These are phyloP conservation scores for Penicillium canariense DNA, from an alignment of 495 filamentous ascomycete species.

Conservation along the genomic window DNA sequence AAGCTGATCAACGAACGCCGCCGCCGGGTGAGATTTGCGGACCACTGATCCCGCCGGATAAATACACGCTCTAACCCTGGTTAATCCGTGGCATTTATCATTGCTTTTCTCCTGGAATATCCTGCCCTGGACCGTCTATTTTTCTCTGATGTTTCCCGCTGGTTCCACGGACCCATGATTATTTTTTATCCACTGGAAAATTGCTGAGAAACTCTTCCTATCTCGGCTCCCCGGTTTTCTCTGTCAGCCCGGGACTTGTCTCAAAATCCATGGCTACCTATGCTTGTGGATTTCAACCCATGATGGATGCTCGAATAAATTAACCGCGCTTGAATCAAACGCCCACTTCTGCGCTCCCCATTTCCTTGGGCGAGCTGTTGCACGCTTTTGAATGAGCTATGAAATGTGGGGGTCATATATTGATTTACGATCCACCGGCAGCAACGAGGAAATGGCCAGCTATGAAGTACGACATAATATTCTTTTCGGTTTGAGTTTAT, in stretches of 20 bases:
- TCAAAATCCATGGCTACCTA: background rate
- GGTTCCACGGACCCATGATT: background rate
- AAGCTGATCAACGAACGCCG: slow-evolving; percentile 66
- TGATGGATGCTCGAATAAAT: background rate
- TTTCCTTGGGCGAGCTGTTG: background rate
- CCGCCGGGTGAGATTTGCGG: slow-evolving; percentile 47
- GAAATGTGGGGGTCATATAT: background rate
- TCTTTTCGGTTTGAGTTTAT: background rate
- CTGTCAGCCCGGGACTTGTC: background rate
- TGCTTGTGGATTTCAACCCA: background rate
- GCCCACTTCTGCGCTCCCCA: background rate
- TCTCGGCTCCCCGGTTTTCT: background rate
- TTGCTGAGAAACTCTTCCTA: background rate
- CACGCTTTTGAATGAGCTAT: background rate
- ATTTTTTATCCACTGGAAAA: background rate
- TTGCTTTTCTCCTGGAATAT: background rate
- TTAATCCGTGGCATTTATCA: background rate
- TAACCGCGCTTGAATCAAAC: background rate
- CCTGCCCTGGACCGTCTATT: background rate
- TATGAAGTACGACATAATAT: background rate
- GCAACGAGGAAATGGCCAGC: background rate
- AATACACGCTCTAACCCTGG: background rate
- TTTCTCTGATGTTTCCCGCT: background rate
- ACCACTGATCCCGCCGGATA: slow-evolving; percentile 31
- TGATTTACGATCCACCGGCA: background rate